Base-by-base conservation (phyloP, 2,329 filamentous ascomycete genomes). In the Byssoonygena ceratinophila region DNA sequence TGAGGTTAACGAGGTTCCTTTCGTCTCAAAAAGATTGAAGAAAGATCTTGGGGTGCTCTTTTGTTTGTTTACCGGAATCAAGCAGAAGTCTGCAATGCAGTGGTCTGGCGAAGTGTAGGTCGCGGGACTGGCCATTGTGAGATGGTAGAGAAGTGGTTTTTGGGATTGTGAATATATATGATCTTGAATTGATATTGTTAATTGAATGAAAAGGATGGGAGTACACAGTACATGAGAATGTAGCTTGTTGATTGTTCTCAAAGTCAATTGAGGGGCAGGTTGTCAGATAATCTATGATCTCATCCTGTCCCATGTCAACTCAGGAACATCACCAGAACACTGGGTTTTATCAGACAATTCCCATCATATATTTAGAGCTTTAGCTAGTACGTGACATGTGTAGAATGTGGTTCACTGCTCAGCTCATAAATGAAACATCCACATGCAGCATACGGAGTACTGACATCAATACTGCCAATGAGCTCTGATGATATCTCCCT, bases 21-120 rank as follows among this genome's bases (percentile, higher is more conserved):
- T n/a, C n/a, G n/a, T n/a, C n/a, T n/a, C n/a, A n/a, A n/a, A n/a
- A n/a, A n/a, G n/a, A n/a, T n/a, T n/a, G n/a, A n/a, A n/a, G n/a
- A n/a, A n/a, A n/a, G n/a, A n/a, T n/a, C n/a, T n/a, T n/a, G n/a
- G n/a, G n/a, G n/a, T n/a, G n/a, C n/a, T n/a, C n/a, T n/a, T n/a
- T n/a, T n/a, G n/a, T n/a, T n/a, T n/a, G n/a, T 6, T 55, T 64
- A 86, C 83, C 1, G 90, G 90, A 56, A 96, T 84, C 59, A 96
- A 76, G 68, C 90, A 96, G 67, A 96, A 95, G 71, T 96, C 90
- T 54, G 85, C 90, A 51, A 84, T 87, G 70, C 87, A 94, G 53
- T 81, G 73, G 52, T 51, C 20, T 36, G 79, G 73, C 3, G 90
- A 90, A 0, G 87, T 91, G 37, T 66, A 63, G 46, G 70, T 64